Conservation (phyloP, 345 rosid genomes). For the Kandelia obovata region DNA sequence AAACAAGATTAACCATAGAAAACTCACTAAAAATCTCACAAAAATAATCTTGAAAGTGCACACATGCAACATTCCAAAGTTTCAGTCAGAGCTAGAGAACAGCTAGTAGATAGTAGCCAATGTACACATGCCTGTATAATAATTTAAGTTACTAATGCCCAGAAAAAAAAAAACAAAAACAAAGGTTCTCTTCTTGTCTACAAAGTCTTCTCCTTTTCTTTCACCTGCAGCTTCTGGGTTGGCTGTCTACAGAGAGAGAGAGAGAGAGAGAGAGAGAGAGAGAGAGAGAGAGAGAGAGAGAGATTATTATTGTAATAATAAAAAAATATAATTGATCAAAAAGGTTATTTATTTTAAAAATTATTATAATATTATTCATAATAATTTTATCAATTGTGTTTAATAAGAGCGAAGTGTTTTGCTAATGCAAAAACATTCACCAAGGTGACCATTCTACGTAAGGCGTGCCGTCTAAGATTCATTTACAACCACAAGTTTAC, state of each 20-base stretch:
- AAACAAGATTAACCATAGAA: conserved; percentile 1
- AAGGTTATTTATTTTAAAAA: too few relatives aligned
- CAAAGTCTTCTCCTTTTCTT: not conserved
- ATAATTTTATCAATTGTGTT: too few relatives aligned
- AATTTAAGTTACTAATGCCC: not conserved
- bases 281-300: too few relatives aligned
- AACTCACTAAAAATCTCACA: conserved; percentile 3
- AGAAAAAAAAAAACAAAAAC: not conserved
- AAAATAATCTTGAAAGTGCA: not conserved
- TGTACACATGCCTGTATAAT: not conserved
- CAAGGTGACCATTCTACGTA: not conserved
- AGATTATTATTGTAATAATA: too few relatives aligned
- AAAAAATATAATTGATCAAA: too few relatives aligned
- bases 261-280: conserved; percentile 2
- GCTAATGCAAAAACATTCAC: too few relatives aligned
- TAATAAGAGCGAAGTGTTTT: too few relatives aligned
- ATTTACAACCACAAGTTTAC: conserved; percentile 43
- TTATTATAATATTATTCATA: too few relatives aligned
- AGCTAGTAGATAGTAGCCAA: too few relatives aligned
- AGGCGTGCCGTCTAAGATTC: too few relatives aligned
- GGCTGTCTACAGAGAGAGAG: conserved; percentile 10
- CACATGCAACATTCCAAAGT: conserved; percentile 19
- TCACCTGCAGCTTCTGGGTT: conserved; percentile 1
- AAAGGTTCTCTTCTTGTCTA: not conserved
- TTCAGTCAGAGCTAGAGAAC: too few relatives aligned